phyloP scores from a whole-genome alignment of 1,284 basidiomycete species.

The Ustilago crameri region DNA sequence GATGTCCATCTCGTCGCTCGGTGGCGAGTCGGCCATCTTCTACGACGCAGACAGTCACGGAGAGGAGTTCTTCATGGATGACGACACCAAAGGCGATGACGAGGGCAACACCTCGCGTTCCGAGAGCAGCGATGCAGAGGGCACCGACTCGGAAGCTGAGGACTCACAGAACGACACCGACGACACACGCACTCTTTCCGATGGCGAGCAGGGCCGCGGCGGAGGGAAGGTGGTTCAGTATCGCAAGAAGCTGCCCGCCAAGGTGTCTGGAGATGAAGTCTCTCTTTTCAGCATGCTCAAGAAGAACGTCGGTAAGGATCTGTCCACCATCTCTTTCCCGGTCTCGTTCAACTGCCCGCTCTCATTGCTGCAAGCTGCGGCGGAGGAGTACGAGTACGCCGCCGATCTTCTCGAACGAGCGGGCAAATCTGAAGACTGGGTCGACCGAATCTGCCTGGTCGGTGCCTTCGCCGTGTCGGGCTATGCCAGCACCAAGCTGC shows the following conservation, averaged over 20 bases:
- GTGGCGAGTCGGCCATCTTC: slow-evolving; percentile 60
- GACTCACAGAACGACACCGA: slow-evolving; percentile 34
- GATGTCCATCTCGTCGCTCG: slow-evolving; percentile 50
- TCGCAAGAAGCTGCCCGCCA: slow-evolving; percentile 73
- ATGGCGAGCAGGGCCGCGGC: slow-evolving; percentile 6
- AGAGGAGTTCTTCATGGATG: slow-evolving; percentile 49
- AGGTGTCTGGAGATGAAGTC: slow-evolving; percentile 79
- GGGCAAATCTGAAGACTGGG: slow-evolving; percentile 53
- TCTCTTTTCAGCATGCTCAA: slow-evolving; percentile 86
- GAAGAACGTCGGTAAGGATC: slow-evolving; percentile 78
- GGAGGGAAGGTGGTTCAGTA: slow-evolving; percentile 37
- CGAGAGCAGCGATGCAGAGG: slow-evolving; percentile 57
- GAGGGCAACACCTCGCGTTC: slow-evolving; percentile 49
- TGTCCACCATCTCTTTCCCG: slow-evolving; percentile 67
- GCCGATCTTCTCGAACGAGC: slow-evolving; percentile 65
- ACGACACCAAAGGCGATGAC: slow-evolving; percentile 46
- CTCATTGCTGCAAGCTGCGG: slow-evolving; percentile 64
- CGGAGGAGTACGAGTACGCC: slow-evolving; percentile 68
- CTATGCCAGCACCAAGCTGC: slow-evolving; percentile 63
- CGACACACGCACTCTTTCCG: slow-evolving; percentile 32
- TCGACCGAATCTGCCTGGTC: slow-evolving; percentile 62
- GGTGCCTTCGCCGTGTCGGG: slow-evolving; percentile 64
- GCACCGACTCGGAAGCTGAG: slow-evolving; percentile 67
- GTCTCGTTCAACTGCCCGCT: slow-evolving; percentile 68
- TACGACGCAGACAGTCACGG: slow-evolving; percentile 62